Evolutionary conservation across 345 rosid species (phyloP).

Genomic region (Lepidium didymum): DNA sequence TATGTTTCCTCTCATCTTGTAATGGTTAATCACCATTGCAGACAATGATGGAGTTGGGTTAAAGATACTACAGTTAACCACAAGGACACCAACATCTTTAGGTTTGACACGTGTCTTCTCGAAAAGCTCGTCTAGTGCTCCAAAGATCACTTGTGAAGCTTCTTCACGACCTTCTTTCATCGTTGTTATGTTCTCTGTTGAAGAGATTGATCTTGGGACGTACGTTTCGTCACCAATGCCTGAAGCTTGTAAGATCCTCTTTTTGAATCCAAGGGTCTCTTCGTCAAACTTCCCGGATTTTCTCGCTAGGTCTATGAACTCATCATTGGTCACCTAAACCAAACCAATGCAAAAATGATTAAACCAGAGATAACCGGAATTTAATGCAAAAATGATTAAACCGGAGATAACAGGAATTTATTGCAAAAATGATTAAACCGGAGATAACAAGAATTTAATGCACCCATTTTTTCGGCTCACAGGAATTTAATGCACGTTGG

Average conservation of each 20-base stretch:
- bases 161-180: constrained; percentile 87
- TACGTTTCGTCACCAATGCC: constrained; percentile 87
- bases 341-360: not conserved
- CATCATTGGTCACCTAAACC: constrained; percentile 57
- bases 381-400: not conserved
- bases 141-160: constrained; percentile 75
- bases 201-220: constrained; percentile 54
- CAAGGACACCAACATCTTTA: constrained; percentile 81
- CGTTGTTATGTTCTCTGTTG: constrained; percentile 50
- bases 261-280: constrained; percentile 52
- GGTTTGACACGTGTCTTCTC: constrained; percentile 73
- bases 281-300: constrained; percentile 66
- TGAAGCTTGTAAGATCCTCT: constrained; percentile 58
- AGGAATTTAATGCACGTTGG: no score
- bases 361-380: not conserved
- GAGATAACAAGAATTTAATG: no score
- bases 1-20: constrained; percentile 91
- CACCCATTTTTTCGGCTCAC: no score
- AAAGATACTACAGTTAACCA: constrained; percentile 90
- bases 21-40: constrained; percentile 84
- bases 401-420: no score
- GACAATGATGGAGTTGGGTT: constrained; percentile 94
- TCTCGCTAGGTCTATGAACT: constrained; percentile 53
- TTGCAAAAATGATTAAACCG: no score
- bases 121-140: constrained; percentile 83